Evolutionary conservation across 768 basidiomycete genomes (phyloP), one percentile per base, ranked within the genome.

Genomic region (Gyrodon lividus): DNA sequence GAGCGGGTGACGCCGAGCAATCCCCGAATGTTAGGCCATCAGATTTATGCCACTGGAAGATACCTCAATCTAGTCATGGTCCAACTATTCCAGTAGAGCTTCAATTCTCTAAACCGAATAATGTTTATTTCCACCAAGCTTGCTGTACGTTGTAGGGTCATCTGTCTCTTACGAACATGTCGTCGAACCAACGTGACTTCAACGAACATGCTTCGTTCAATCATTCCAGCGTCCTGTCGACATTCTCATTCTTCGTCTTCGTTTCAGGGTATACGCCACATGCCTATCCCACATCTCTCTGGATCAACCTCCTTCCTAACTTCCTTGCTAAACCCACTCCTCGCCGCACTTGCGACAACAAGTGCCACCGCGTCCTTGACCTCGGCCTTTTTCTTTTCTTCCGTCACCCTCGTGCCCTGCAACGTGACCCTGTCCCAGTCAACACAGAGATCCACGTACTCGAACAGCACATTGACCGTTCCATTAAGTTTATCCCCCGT

Each of bases 251-350:
- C 35, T 16, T 35, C 30, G 13, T 31, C 31, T 31, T 12, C 31
- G 31, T 31, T 40, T 58, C 54, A 84, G 17, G 81, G 80, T 46
- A 86, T 83, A 41, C 83, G 67, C 81, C 83, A 85, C 76, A 86
- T 81, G 2, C 78, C 84, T 50, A 87, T 81, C 1, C 85, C 84
- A 53, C 76, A 74, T 41, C 83, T 67, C 43, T 80, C 79, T 44
- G 74, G 69, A 55, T 84, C 82, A 4, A 86, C 61, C 50, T 81
- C 78, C 52, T 81, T 74, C 66, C 71, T 77, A 16, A 78, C 82
- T 55, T 78, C 76, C 57, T 77, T 77, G 63, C 78, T 82, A 40
- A 68, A 64, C 45, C 69, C 72, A 52, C 79, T 82, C 56, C 79
- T 70, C 34, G 84, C 70, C 14, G 82, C 81, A 24, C 75, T 77